These are phyloP conservation scores for Urostyla sp. DNA, from an alignment of 73 alveolate genomes.

Conservation along the genomic window DNA sequence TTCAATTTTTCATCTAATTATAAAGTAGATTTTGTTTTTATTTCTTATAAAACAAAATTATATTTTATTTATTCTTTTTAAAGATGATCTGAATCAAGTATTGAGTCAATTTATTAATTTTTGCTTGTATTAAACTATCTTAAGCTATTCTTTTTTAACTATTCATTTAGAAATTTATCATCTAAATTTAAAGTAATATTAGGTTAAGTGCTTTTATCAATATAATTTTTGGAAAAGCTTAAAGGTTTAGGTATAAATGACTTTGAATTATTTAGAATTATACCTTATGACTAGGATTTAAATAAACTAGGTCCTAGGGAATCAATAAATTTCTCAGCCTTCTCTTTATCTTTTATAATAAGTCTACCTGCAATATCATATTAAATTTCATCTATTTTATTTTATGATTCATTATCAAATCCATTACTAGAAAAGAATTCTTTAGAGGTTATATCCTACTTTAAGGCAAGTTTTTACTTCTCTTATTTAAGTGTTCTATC, in stretches of 20 bases:
- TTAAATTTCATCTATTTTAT: too few species aligned
- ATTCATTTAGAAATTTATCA: too few species aligned
- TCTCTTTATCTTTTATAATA: background rate
- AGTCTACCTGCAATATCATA: conserved; percentile 13
- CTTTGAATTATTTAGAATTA: background rate
- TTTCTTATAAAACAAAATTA: background rate
- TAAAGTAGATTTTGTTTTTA: background rate
- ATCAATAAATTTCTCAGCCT: background rate
- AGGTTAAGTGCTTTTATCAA: conserved; percentile 4
- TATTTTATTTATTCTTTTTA: conserved; percentile 3
- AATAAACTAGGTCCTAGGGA: too few species aligned
- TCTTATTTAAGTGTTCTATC: too few species aligned
- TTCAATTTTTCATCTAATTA: conserved; percentile 15
- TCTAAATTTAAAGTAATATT: conserved; percentile 1
- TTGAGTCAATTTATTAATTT: too few species aligned
- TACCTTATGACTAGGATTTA: background rate
- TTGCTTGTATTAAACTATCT: too few species aligned
- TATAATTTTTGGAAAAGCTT: conserved; percentile 5
- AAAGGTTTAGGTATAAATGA: background rate
- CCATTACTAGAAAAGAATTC: too few species aligned
- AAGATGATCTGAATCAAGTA: too few species aligned
- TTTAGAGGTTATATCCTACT: too few species aligned
- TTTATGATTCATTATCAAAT: too few species aligned
- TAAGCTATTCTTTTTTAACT: too few species aligned
- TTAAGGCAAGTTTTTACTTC: too few species aligned